A percentile compares a stretch with the other conserved stretches of the same genome.
phyloP scores from a whole-genome alignment of 2,329 filamentous ascomycete species.

The Biscogniauxia marginata region DNA sequence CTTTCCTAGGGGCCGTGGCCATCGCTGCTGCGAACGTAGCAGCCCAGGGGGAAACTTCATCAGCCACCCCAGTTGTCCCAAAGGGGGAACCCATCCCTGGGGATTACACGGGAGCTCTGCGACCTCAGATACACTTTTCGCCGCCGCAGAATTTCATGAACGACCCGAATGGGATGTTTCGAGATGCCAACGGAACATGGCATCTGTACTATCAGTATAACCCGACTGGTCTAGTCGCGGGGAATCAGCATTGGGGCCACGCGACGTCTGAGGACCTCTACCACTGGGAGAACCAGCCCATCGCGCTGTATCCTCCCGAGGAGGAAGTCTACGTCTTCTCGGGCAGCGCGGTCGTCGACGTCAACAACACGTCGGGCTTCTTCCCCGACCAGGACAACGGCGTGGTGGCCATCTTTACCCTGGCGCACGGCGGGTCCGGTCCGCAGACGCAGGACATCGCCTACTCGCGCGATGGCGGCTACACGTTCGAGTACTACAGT shows the following conservation, averaged over 20 bases:
- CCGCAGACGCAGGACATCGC: constrained; percentile 59
- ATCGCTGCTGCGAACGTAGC: background rate
- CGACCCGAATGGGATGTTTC: constrained; percentile 64
- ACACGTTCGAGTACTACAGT: constrained; percentile 58
- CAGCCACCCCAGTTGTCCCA: constrained; percentile 27
- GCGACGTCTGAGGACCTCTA: constrained; percentile 62
- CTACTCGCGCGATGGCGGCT: constrained; percentile 61
- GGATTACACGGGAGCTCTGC: constrained; percentile 31
- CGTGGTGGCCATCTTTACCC: constrained; percentile 58
- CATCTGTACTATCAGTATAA: constrained; percentile 63
- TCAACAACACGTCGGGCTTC: constrained; percentile 65
- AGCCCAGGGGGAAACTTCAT: background rate
- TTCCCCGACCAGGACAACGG: constrained; percentile 60
- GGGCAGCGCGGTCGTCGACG: constrained; percentile 58
- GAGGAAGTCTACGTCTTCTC: constrained; percentile 47
- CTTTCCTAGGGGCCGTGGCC: background rate
- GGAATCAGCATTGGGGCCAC: constrained; percentile 61
- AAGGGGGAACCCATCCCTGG: constrained; percentile 26
- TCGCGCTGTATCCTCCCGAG: constrained; percentile 54
- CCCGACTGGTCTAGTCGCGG: constrained; percentile 25
- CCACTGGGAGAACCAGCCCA: constrained; percentile 63
- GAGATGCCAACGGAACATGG: constrained; percentile 55
- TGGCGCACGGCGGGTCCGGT: constrained; percentile 35
- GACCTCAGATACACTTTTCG: constrained; percentile 57
- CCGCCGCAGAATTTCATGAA: constrained; percentile 56